Evolutionary conservation across 495 filamentous ascomycete species (phyloP), one percentile per base, ranked within the genome.

Genomic region (Hypomontagnella monticulosa): DNA sequence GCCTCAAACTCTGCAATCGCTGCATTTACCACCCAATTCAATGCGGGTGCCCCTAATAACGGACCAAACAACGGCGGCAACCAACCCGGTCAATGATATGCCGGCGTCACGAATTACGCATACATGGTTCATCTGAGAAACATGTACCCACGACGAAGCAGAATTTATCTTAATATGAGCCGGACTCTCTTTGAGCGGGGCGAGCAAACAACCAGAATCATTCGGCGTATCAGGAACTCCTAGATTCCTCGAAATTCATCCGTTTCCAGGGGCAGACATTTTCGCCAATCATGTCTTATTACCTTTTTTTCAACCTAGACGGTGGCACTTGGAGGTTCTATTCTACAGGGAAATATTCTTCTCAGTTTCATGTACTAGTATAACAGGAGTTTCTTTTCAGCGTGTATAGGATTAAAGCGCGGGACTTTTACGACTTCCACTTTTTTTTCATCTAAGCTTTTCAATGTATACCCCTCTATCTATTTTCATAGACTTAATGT

Each of bases 361-460:
- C 11, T 19, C 11, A 56, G 44, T 30, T 60, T 51, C 30, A 47
- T 57, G 57, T 66, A 61, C 6, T 27, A 27, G 23, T 18, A 55
- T 41, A 30, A 51, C 10, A 18, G 43, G 11, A 3, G 15, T 4
- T 23, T 37, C n/a, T 34, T 46, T 19, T 11, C 20, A 8, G 11
- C 32, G 42, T 51, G 37, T 41, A 51, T 46, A 47, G 32, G 44
- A 56, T 47, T 46, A 0, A 23, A 12, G 41, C 30, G 40, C 7
- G 12, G 48, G 20, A 42, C n/a, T 34, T 51, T 40, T 33, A 5
- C 10, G 12, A n/a, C 19, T 16, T 51, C 40, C 14, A 19, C 20
- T 49, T 62, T 37, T 46, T 36, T 16, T 11, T 19, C 7, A 33
- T 38, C 12, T 49, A n/a, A n/a, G n/a, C 6, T 27, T 27, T 27